A percentile compares a stretch with the other conserved stretches of the same genome.
Conservation (phyloP, 805 yeast species). For the Saccharomycopsis vini region DNA sequence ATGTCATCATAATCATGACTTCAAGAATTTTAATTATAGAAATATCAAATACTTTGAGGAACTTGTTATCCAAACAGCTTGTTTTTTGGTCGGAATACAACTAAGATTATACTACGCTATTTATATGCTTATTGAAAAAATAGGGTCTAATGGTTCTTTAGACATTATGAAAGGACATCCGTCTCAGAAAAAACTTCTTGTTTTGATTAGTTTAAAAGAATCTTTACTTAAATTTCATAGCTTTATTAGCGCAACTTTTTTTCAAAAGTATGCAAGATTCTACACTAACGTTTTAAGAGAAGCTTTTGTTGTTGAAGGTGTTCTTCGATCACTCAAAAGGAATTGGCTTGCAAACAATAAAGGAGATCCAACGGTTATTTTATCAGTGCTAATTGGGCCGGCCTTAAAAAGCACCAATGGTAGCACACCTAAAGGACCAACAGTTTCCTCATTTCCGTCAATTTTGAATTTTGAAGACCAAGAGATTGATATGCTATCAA, state of each 20-base stretch:
- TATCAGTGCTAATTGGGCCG: too few species aligned
- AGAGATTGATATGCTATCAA: too few species aligned
- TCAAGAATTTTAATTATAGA: conserved; percentile 7
- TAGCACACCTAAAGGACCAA: too few species aligned
- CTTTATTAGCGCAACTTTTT: not conserved
- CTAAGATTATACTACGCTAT: not conserved
- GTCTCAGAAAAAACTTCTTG: not conserved
- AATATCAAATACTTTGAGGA: not conserved
- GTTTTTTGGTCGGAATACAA: not conserved
- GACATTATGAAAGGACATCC: not conserved
- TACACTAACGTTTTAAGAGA: not conserved
- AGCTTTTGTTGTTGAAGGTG: not conserved
- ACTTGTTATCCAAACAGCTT: not conserved
- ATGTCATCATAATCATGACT: not conserved
- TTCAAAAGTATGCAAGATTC: not conserved
- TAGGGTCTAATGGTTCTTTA: not conserved
- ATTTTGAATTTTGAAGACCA: too few species aligned
- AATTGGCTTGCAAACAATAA: not conserved
- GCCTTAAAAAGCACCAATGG: too few species aligned
- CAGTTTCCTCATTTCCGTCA: too few species aligned
- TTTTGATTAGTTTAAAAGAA: not conserved
- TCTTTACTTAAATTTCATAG: not conserved
- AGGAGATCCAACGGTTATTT: too few species aligned
- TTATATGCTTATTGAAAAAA: too few species aligned
- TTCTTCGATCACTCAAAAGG: not conserved